phyloP scores from a whole-genome alignment of 306 rosid genomes.

The Begonia fuchsioides region DNA sequence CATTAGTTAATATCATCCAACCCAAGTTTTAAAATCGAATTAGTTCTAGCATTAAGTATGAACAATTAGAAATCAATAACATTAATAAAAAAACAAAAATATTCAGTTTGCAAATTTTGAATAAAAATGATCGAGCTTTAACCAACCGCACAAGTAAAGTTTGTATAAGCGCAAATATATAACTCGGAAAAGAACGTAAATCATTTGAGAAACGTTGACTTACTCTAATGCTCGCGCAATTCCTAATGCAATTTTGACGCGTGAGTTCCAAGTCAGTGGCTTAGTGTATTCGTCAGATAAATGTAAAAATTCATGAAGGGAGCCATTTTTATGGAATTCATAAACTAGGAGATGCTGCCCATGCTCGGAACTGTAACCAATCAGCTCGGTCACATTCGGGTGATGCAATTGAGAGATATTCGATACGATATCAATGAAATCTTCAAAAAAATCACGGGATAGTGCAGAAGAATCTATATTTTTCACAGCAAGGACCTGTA shows the following conservation, averaged over 20 bases:
- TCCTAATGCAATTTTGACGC: slow-evolving; percentile 95
- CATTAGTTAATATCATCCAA: too few relatives aligned
- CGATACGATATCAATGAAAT: slow-evolving; percentile 61
- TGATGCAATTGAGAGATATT: slow-evolving; percentile 68
- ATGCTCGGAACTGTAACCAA: slow-evolving; percentile 91
- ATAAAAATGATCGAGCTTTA: too few relatives aligned
- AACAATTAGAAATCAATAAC: too few relatives aligned
- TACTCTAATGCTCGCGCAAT: slow-evolving; percentile 93
- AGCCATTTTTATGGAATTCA: slow-evolving; percentile 75
- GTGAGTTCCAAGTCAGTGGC: slow-evolving; percentile 85
- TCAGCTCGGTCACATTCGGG: slow-evolving; percentile 72
- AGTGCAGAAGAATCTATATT: slow-evolving; percentile 69
- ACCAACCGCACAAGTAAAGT: too few relatives aligned
- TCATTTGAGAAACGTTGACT: slow-evolving; percentile 13
- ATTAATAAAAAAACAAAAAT: too few relatives aligned
- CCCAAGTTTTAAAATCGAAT: too few relatives aligned
- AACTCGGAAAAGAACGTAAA: too few relatives aligned
- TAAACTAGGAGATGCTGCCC: slow-evolving; percentile 82
- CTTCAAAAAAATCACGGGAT: slow-evolving; percentile 36
- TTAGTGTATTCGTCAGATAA: slow-evolving; percentile 64
- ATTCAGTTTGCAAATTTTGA: too few relatives aligned
- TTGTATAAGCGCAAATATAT: too few relatives aligned
- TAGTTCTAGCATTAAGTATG: too few relatives aligned
- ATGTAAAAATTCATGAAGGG: slow-evolving; percentile 79
- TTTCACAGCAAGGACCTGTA: slow-evolving; percentile 85